Conservation (phyloP, 352 stramenopile species). For the Peronospora farinosa region DNA sequence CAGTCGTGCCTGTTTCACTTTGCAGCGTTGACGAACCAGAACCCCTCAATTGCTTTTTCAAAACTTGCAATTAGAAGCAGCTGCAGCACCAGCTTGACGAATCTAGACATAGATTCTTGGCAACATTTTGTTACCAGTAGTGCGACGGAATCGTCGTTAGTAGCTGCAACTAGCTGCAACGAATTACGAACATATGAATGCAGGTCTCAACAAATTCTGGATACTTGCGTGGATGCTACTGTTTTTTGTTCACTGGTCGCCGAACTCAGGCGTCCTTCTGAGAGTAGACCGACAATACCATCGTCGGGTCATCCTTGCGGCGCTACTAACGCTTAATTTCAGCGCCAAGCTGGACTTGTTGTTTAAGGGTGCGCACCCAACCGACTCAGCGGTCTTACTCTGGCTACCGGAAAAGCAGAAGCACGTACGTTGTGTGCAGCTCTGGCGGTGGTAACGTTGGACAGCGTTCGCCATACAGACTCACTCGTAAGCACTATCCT, state of each 20-base stretch:
- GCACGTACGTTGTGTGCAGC: slow-evolving; percentile 10
- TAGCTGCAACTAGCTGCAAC: background rate
- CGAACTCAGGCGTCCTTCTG: slow-evolving; percentile 9
- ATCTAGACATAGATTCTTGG: background rate
- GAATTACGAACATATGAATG: slow-evolving; percentile 22
- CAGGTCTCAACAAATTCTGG: slow-evolving; percentile 13
- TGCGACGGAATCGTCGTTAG: background rate
- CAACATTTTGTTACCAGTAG: background rate
- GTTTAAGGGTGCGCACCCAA: slow-evolving; percentile 23
- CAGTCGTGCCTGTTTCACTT: slow-evolving; percentile 25
- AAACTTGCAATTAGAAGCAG: background rate
- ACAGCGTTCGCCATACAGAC: slow-evolving; percentile 3
- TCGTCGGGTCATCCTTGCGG: background rate
- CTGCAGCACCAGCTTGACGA: background rate
- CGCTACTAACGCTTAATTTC: slow-evolving; percentile 14
- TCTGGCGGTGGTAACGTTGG: slow-evolving; percentile 3
- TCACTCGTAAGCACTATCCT: background rate
- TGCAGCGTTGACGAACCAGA: slow-evolving; percentile 15
- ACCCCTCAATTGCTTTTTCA: background rate
- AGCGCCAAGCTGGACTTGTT: slow-evolving; percentile 21
- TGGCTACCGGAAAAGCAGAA: slow-evolving; percentile 7
- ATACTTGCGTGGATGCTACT: slow-evolving; percentile 14
- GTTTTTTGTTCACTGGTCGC: slow-evolving; percentile 5
- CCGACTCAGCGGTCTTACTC: slow-evolving; percentile 24
- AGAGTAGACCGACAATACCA: background rate